Evolutionary conservation across 306 rosid genomes (phyloP).

Genomic region (Vicia sativa): DNA sequence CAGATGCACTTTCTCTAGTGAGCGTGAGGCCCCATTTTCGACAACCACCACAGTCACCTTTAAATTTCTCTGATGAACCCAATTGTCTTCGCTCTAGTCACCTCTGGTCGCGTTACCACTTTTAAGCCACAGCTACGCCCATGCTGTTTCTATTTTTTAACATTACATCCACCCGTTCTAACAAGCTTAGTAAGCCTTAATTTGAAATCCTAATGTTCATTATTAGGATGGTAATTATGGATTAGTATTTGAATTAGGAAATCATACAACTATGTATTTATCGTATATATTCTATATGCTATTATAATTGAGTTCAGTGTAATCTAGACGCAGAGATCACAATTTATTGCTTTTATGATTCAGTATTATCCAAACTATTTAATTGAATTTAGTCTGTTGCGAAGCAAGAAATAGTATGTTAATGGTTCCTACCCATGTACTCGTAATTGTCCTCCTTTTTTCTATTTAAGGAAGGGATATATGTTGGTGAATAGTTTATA

Average conservation of each 20-base stretch:
- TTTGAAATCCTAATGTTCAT: background rate
- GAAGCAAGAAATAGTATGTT: conserved; percentile 27
- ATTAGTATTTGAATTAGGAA: background rate
- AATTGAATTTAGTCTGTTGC: conserved; percentile 14
- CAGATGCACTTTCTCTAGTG: background rate
- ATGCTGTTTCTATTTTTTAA: background rate
- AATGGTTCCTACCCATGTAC: conserved; percentile 15
- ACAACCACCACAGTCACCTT: background rate
- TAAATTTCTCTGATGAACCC: background rate
- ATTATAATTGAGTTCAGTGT: background rate
- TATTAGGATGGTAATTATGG: background rate
- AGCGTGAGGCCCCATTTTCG: background rate
- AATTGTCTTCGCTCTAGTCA: background rate
- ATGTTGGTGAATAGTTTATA: conserved; percentile 4
- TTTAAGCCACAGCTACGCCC: background rate
- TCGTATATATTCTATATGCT: background rate
- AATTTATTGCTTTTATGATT: conserved; percentile 2
- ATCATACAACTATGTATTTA: background rate
- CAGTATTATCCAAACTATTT: background rate
- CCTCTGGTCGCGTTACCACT: background rate
- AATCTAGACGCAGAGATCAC: background rate
- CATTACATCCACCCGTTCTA: background rate
- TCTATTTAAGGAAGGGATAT: background rate
- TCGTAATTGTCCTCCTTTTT: conserved; percentile 1
- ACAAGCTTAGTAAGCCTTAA: background rate